Percentiles rank a stretch among this genome's conserved stretches.
Conservation (phyloP, 1,139 yeast genomes). For the Geotrichum citri-aurantii region DNA sequence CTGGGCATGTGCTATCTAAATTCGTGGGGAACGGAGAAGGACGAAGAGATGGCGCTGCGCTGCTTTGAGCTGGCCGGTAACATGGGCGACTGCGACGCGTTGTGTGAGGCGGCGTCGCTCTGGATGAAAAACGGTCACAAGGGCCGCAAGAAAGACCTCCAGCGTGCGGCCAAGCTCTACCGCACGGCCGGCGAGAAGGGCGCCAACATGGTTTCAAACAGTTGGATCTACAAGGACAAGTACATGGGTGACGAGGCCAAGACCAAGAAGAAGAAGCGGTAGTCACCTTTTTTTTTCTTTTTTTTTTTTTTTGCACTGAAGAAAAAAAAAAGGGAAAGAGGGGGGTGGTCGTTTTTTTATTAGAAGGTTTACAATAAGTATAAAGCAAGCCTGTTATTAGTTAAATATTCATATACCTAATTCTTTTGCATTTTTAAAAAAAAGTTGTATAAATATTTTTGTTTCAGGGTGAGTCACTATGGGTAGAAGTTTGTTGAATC, state of each 20-base stretch:
- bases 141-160: slow-evolving; percentile 53
- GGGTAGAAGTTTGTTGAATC: no score
- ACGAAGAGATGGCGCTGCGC: slow-evolving; percentile 54
- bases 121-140: slow-evolving; percentile 55
- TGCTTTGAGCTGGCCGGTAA: slow-evolving; percentile 63
- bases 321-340: not conserved
- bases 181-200: slow-evolving; percentile 64
- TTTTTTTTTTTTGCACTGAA: no score
- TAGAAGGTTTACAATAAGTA: no score
- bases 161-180: slow-evolving; percentile 66
- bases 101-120: slow-evolving; percentile 65
- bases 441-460: no score
- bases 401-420: no score
- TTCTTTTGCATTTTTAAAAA: no score
- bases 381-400: no score
- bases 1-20: slow-evolving; percentile 55
- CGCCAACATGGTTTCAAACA: slow-evolving; percentile 58
- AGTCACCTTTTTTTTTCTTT: not conserved
- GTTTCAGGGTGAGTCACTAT: no score
- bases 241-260: slow-evolving; percentile 39
- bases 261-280: slow-evolving; percentile 18
- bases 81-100: slow-evolving; percentile 63
- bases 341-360: no score
- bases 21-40: slow-evolving; percentile 55
- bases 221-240: slow-evolving; percentile 75